Percentiles rank a stretch among this genome's conserved stretches.
Conservation (phyloP, 768 basidiomycete genomes). For the Flagelloscypha sp. region DNA sequence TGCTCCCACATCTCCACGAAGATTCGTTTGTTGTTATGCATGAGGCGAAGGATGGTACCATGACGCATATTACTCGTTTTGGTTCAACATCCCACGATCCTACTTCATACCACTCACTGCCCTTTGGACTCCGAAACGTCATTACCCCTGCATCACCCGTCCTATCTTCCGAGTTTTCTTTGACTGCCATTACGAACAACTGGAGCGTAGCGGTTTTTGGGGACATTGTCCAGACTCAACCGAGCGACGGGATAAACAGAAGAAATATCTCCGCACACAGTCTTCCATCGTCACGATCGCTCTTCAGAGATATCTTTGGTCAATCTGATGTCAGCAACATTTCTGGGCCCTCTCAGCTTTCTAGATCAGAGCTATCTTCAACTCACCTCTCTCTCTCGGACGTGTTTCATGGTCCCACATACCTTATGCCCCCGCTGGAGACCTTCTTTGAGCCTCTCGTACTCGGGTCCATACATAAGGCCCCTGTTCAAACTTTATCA, state of each 20-base stretch:
- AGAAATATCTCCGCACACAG: constrained; percentile 25
- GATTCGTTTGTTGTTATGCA: constrained; percentile 57
- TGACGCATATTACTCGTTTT: not conserved
- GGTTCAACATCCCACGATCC: not conserved
- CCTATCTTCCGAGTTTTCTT: constrained; percentile 33
- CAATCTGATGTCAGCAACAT: constrained; percentile 50
- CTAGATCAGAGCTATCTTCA: constrained; percentile 6
- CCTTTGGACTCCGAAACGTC: constrained; percentile 54
- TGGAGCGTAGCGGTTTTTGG: constrained; percentile 67
- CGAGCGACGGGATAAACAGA: constrained; percentile 35
- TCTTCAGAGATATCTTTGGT: constrained; percentile 92
- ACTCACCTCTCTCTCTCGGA: constrained; percentile 21
- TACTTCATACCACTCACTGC: constrained; percentile 28
- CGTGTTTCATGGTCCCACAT: constrained; percentile 62
- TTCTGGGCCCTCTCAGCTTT: constrained; percentile 10
- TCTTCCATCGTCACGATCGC: constrained; percentile 34
- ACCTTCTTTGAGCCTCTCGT: constrained; percentile 57
- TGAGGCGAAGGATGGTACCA: constrained; percentile 13
- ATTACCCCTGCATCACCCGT: constrained; percentile 24
- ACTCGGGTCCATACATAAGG: constrained; percentile 27
- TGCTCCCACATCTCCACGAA: constrained; percentile 49
- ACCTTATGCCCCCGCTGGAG: constrained; percentile 69
- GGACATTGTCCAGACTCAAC: constrained; percentile 35
- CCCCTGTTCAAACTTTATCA: too few species aligned
- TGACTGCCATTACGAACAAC: constrained; percentile 61